A percentile compares a stretch with the other conserved stretches of the same genome.
These are phyloP conservation scores for Closterium sp. DNA, from an alignment of 139 green algal genomes.

Conservation along the genomic window DNA sequence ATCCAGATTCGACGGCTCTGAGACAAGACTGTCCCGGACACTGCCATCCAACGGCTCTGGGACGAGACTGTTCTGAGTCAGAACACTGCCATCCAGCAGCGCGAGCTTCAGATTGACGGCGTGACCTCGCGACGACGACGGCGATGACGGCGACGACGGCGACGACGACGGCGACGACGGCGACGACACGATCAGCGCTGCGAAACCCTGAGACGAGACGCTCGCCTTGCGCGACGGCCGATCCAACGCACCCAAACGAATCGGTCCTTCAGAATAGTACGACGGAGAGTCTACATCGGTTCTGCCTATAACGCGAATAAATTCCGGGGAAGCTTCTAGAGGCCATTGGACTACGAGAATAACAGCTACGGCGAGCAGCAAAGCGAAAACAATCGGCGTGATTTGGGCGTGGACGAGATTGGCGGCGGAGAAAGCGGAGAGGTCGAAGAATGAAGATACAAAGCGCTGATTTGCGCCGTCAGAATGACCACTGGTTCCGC, in stretches of 20 bases:
- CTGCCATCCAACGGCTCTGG: background rate
- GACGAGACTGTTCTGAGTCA: too few species aligned
- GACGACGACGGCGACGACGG: too few species aligned
- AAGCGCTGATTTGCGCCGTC: background rate
- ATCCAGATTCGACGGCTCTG: background rate
- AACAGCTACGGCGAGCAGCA: background rate
- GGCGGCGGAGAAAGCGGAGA: background rate
- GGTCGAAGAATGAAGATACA: background rate
- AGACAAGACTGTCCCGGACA: background rate
- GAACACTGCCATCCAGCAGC: background rate
- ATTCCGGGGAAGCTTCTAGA: background rate
- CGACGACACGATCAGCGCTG: background rate
- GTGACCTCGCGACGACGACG: background rate
- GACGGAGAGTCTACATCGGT: background rate
- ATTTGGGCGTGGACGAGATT: background rate
- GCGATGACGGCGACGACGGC: too few species aligned
- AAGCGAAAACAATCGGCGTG: background rate
- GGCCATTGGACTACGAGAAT: background rate
- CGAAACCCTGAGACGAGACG: background rate
- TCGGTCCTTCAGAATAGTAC: background rate
- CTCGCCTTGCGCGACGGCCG: background rate
- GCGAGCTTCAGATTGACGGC: background rate
- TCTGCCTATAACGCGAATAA: background rate
- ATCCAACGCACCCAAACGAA: background rate
- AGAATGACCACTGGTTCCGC: background rate